Percentiles rank a stretch among this genome's conserved stretches.
Conservation (phyloP, 768 basidiomycete species). For the Auricularia heimuer region DNA sequence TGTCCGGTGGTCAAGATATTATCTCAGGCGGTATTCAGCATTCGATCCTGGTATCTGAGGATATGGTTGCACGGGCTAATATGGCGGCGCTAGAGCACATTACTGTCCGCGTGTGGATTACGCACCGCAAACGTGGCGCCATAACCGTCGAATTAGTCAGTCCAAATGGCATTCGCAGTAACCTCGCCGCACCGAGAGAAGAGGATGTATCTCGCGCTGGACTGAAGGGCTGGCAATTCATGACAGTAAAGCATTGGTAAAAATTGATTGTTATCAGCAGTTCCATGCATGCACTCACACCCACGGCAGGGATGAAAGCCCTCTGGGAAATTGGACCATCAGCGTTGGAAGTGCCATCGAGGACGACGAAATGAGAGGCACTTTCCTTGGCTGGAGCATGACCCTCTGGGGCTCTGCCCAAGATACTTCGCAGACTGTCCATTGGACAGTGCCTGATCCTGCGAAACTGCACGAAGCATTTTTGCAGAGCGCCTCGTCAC, state of each 20-base stretch:
- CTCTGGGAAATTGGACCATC: slow-evolving; percentile 56
- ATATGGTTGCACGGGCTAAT: slow-evolving; percentile 27
- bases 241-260: slow-evolving; percentile 42
- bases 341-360: slow-evolving; percentile 18
- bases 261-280: slow-evolving; percentile 8
- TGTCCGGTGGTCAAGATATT: slow-evolving; percentile 19
- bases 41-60: slow-evolving; percentile 21
- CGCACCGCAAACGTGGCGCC: slow-evolving; percentile 33
- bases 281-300: neutral
- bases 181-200: slow-evolving; percentile 30
- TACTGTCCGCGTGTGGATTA: slow-evolving; percentile 35
- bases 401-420: slow-evolving; percentile 86
- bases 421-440: slow-evolving; percentile 59
- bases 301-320: slow-evolving; percentile 34
- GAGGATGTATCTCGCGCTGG: slow-evolving; percentile 30
- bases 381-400: slow-evolving; percentile 89
- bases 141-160: slow-evolving; percentile 34
- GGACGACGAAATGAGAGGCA: slow-evolving; percentile 30
- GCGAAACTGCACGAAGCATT: slow-evolving; percentile 2
- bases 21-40: slow-evolving; percentile 22
- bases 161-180: slow-evolving; percentile 33
- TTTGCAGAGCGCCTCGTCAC: neutral
- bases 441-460: slow-evolving; percentile 7
- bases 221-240: slow-evolving; percentile 38
- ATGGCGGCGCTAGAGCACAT: slow-evolving; percentile 38